These are phyloP conservation scores for Suhomyces coccinellae DNA, from an alignment of 1,139 yeast species.

Conservation along the genomic window DNA sequence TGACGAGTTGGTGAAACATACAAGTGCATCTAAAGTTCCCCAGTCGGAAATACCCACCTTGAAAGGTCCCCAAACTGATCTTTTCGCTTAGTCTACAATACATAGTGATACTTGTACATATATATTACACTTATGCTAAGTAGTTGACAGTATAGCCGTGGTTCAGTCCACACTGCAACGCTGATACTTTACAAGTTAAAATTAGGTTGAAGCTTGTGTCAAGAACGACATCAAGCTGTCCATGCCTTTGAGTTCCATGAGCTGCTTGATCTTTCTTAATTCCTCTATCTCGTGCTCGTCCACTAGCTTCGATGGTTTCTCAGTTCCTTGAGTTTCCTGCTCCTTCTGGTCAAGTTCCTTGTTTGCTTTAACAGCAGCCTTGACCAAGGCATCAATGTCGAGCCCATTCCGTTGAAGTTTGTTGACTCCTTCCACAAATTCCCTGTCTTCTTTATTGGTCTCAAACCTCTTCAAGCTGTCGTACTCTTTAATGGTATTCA, in stretches of 20 bases:
- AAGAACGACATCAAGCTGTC: constrained; percentile 64
- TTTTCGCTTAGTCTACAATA: constrained; percentile 2
- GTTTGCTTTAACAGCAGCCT: constrained; percentile 19
- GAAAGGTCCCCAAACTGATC: constrained; percentile 10
- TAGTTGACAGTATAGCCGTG: background rate
- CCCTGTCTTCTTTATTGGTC: constrained; percentile 23
- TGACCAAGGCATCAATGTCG: constrained; percentile 31
- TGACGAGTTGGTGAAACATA: constrained; percentile 29
- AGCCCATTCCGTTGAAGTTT: constrained; percentile 12
- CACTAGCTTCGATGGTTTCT: background rate
- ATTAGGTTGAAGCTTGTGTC: constrained; percentile 1
- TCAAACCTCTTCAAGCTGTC: constrained; percentile 24
- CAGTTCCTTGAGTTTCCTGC: background rate
- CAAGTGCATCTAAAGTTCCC: constrained; percentile 33
- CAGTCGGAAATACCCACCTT: constrained; percentile 28
- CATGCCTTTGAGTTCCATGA: constrained; percentile 69
- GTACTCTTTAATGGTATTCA: constrained; percentile 27
- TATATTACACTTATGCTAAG: constrained; percentile 10
- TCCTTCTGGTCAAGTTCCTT: constrained; percentile 10
- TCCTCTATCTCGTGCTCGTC: constrained; percentile 47
- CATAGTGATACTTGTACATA: constrained; percentile 12
- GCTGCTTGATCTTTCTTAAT: constrained; percentile 54
- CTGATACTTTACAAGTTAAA: background rate
- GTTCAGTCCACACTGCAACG: background rate
- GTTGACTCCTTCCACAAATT: constrained; percentile 28